phyloP scores from a whole-genome alignment of 345 rosid genomes.

The Carallia brachiata region DNA sequence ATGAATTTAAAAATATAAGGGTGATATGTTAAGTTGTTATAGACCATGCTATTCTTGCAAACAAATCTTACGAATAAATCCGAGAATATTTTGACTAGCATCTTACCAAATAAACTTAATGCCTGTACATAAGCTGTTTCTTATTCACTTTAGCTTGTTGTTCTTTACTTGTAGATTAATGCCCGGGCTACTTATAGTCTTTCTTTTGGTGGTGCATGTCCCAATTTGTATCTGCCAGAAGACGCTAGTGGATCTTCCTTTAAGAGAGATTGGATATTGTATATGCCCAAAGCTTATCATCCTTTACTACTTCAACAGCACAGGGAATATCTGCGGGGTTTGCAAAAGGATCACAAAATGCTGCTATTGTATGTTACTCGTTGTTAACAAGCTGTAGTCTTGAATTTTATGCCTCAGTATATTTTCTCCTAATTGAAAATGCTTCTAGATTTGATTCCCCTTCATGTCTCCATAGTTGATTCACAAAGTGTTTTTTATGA shows the following conservation, averaged over 20 bases:
- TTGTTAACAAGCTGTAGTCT: background rate
- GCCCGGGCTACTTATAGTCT: conserved; percentile 84
- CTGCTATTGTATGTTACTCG: conserved; percentile 49
- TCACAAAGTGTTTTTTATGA: too few species aligned
- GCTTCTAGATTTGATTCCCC: background rate
- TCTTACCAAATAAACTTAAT: background rate
- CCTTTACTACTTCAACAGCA: conserved; percentile 86
- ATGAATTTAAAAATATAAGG: too few species aligned
- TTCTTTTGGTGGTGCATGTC: conserved; percentile 72
- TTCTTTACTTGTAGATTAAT: conserved; percentile 53
- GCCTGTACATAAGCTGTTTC: conserved; percentile 1
- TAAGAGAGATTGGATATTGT: conserved; percentile 63
- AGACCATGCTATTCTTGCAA: too few species aligned
- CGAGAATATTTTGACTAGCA: too few species aligned
- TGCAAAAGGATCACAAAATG: conserved; percentile 46
- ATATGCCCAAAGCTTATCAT: conserved; percentile 81
- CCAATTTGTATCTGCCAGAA: conserved; percentile 59
- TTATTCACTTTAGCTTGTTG: conserved; percentile 6
- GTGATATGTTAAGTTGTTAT: too few species aligned
- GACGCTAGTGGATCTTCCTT: conserved; percentile 30
- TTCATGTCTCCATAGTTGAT: background rate
- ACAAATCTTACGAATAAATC: too few species aligned
- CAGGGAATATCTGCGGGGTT: conserved; percentile 52
- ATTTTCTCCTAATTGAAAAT: background rate
- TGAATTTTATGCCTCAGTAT: background rate